Evolutionary conservation across 257 asterid genomes (phyloP), one percentile per base, ranked within the genome.

Genomic region (Rhazya stricta): DNA sequence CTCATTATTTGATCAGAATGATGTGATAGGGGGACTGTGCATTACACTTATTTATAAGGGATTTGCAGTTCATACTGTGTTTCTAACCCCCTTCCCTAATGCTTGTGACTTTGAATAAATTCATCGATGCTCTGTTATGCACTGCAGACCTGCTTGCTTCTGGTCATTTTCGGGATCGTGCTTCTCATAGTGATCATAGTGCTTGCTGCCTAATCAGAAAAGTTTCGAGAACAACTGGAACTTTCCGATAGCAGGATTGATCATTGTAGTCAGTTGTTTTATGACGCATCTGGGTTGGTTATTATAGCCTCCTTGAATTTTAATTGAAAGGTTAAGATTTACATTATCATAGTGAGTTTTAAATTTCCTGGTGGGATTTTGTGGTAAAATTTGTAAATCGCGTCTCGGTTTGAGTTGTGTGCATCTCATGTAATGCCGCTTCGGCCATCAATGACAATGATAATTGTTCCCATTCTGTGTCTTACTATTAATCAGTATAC

Each of bases 141-240:
- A 23, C 54, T 84, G 86, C 94, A 92, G 98, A 75, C 92, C 60
- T 92, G 98, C 88, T 85, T 92, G 69, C 89, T 92, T 61, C 88
- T 92, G 61, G 98, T 92, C 79, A 92, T 92, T 60, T 92, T 92
- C 23, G 97, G 93, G 72, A 88, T 92, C 29, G 85, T 88, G 78
- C 85, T 92, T 80, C 89, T 91, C 81, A 92, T 92, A 70, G 85
- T 92, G 88, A 77, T 92, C 69, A 81, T 93, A 63, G 85, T 93
- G 71, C 90, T 91, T 56, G 92, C 85, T 37, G 90, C 92, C 57
- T 91, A 83, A 86, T 69, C 54, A 43, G 68, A 67, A 41, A 57
- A 4, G 29, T 82, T 61, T 29, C 27, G 34, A 42, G 13, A 66
- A 50, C 51, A 56, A 51, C 9, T 10, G 74, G 21, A 16, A 15